A percentile compares a stretch with the other conserved stretches of the same genome.
These are phyloP conservation scores for Zopfia rhizophila DNA, from an alignment of 2,329 filamentous ascomycete genomes.

Conservation along the genomic window DNA sequence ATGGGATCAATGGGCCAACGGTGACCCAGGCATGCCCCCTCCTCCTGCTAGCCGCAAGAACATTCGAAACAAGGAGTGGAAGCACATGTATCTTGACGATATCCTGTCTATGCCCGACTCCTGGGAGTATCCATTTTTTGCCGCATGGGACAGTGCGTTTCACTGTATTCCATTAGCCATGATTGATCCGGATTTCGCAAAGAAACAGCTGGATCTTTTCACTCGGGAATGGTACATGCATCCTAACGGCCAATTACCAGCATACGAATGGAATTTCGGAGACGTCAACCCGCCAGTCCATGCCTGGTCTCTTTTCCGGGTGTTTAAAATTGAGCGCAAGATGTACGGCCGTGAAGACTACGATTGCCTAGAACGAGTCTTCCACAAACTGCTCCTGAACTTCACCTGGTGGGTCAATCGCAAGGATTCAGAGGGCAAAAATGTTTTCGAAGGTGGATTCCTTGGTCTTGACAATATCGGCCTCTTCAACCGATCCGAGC, in stretches of 20 bases:
- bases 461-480: slow-evolving; percentile 97
- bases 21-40: slow-evolving; percentile 87
- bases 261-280: slow-evolving; percentile 97
- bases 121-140: slow-evolving; percentile 98
- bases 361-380: slow-evolving; percentile 94
- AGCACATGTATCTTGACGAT: slow-evolving; percentile 93
- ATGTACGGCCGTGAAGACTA: slow-evolving; percentile 94
- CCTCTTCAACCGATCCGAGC: slow-evolving; percentile 95
- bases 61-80: slow-evolving; percentile 90
- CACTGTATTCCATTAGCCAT: slow-evolving; percentile 96
- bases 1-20: slow-evolving; percentile 98
- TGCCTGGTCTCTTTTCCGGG: slow-evolving; percentile 93
- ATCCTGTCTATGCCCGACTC: slow-evolving; percentile 98
- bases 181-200: slow-evolving; percentile 97
- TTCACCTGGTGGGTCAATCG: slow-evolving; percentile 99
- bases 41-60: slow-evolving; percentile 82
- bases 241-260: slow-evolving; percentile 92
- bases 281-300: slow-evolving; percentile 98
- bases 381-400: slow-evolving; percentile 94
- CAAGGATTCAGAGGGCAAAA: slow-evolving; percentile 93
- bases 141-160: slow-evolving; percentile 96
- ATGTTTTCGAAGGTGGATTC: slow-evolving; percentile 97
- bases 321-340: slow-evolving; percentile 98
- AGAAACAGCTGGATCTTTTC: slow-evolving; percentile 96
- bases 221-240: slow-evolving; percentile 99